Base-by-base conservation (phyloP, 1,284 basidiomycete species). In the Prillingera fragicola region DNA sequence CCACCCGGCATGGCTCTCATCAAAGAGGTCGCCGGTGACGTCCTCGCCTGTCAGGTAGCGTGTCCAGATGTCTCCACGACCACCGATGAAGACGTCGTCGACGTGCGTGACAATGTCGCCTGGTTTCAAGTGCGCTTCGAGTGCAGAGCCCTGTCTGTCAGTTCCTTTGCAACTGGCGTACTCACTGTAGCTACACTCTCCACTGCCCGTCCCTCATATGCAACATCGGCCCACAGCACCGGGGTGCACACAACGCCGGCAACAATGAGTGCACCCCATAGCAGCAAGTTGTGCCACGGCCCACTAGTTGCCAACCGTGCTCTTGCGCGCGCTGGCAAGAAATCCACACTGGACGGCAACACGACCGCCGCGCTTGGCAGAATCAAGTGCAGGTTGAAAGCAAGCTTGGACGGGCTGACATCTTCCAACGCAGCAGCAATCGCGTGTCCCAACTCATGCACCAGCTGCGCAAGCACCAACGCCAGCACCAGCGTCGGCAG, bases 391-490 rank as follows among this genome's bases (percentile, higher is more conserved):
- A 68, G 23, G 41, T 46, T 58, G 42, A 67, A 49, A 21, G 55
- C 55, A 25, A 67, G 43, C 29, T 55, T 52, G 13, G 56, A 50
- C 7, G 61, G 60, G 8, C 54, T 45, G 8, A 65, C 45, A 38
- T 63, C 68, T 35, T 70, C 67, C 3, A 69, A 35, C 5, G 63
- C 58, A 13, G 63, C 69, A 8, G 61, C 54, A 7, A 68, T 26
- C 2, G 67, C 65, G 41, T 71, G 69, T 2, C 67, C 69, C 2
- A 58, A 45, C 38, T 71, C 69, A 41, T 71, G 69, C 1, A 71
- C 48, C 10, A 69, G 48, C 45, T 71, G 67, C 22, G 63, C 62
- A 12, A 64, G 22, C 1, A 69, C 37, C 12, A 70, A 46, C 1
- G 62, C 65, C 5, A 71, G 54, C 0, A 64, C 34, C 3, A 71